These are phyloP conservation scores for Tolypocladium inflatum DNA, from an alignment of 2,329 filamentous ascomycete genomes.

Conservation along the genomic window DNA sequence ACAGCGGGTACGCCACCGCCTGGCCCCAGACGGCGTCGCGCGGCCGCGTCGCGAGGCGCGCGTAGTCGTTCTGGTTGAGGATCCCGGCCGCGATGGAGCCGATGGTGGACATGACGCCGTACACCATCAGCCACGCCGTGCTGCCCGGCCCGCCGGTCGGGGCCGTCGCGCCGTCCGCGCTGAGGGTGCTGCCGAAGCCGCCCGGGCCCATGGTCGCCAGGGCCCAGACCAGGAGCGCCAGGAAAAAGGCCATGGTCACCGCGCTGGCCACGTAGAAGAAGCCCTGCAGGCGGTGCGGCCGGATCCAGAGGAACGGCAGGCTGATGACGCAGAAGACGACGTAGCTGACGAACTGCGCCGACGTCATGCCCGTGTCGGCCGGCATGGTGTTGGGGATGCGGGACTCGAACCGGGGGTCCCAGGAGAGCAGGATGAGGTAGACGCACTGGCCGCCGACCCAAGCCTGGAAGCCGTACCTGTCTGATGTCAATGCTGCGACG, in stretches of 20 bases:
- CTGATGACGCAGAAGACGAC: slow-evolving; percentile 33
- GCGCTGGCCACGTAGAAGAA: slow-evolving; percentile 31
- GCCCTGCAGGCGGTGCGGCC: slow-evolving; percentile 30
- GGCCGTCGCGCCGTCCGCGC: slow-evolving; percentile 11
- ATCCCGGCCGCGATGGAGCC: slow-evolving; percentile 28
- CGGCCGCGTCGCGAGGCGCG: slow-evolving; percentile 21
- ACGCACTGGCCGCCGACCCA: slow-evolving; percentile 37
- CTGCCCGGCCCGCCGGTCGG: slow-evolving; percentile 18
- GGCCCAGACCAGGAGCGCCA: slow-evolving; percentile 33
- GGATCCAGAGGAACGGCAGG: slow-evolving; percentile 33
- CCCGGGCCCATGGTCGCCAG: slow-evolving; percentile 29
- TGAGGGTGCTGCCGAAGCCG: slow-evolving; percentile 27
- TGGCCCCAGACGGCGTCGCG: slow-evolving; percentile 25
- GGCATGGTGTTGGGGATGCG: slow-evolving; percentile 33
- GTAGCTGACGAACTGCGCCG: slow-evolving; percentile 32
- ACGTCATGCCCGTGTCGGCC: slow-evolving; percentile 30
- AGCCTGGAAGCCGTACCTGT: slow-evolving; percentile 32
- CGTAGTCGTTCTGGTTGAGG: slow-evolving; percentile 28
- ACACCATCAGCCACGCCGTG: slow-evolving; percentile 26
- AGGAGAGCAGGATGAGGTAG: slow-evolving; percentile 34
- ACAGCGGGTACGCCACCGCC: slow-evolving; percentile 23
- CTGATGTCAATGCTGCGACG: not conserved
- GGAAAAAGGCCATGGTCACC: slow-evolving; percentile 29
- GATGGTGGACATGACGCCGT: slow-evolving; percentile 25
- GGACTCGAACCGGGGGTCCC: slow-evolving; percentile 31